These are phyloP conservation scores for Rhodamnia rubescens DNA, from an alignment of 345 rosid genomes.

Conservation along the genomic window DNA sequence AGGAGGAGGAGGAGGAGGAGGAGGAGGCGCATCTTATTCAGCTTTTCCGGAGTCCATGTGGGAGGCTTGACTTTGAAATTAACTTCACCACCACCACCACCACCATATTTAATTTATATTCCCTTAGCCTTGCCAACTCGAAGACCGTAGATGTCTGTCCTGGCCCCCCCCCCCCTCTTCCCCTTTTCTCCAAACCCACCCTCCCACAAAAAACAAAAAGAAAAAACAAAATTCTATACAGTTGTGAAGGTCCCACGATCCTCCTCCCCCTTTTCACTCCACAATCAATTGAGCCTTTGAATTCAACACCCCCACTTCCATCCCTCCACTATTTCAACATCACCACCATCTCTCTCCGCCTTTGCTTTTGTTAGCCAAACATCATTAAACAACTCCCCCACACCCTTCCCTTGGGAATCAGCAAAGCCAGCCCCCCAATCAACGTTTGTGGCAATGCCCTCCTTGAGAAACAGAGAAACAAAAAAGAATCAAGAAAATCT, in stretches of 20 bases:
- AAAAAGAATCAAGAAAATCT: slow-evolving; percentile 15
- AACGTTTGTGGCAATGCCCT: slow-evolving; percentile 38
- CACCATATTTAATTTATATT: background rate
- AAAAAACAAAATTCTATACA: background rate
- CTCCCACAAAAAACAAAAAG: no score
- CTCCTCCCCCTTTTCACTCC: slow-evolving; percentile 10
- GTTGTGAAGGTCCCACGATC: slow-evolving; percentile 24
- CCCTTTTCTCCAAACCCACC: background rate
- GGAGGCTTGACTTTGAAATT: background rate
- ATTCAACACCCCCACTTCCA: slow-evolving; percentile 24
- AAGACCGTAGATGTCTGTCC: background rate
- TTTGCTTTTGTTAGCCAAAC: slow-evolving; percentile 12
- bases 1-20: background rate
- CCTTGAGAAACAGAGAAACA: slow-evolving; percentile 1
- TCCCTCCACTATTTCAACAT: slow-evolving; percentile 1
- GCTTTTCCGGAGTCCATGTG: background rate
- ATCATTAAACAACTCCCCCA: background rate
- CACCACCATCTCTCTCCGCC: background rate
- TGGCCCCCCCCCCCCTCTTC: background rate
- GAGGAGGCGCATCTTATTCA: background rate
- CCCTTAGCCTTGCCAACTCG: background rate
- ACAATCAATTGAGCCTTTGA: slow-evolving; percentile 33
- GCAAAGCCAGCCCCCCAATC: slow-evolving; percentile 34
- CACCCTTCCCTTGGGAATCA: slow-evolving; percentile 73
- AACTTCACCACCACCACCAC: background rate